These are phyloP conservation scores for Terfezia claveryi DNA, from an alignment of 495 filamentous ascomycete species.

Conservation along the genomic window DNA sequence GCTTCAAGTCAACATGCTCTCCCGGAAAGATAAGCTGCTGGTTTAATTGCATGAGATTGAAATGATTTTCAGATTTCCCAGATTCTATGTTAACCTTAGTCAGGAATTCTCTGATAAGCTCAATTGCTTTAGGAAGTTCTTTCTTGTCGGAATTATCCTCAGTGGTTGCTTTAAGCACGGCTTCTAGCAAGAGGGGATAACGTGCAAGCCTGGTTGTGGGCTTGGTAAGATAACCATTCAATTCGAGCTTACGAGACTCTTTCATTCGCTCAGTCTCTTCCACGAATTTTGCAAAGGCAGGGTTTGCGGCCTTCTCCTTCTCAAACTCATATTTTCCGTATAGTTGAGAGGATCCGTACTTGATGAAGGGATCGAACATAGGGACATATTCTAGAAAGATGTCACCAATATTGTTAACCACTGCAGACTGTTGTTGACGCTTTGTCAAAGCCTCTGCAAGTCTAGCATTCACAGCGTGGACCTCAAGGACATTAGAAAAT, in stretches of 20 bases:
- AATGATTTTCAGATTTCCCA: constrained; percentile 93
- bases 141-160: constrained; percentile 72
- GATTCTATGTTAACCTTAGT: constrained; percentile 80
- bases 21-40: constrained; percentile 73
- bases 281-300: constrained; percentile 71
- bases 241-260: constrained; percentile 86
- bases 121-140: constrained; percentile 74
- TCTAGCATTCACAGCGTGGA: constrained; percentile 68
- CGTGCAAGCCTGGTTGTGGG: constrained; percentile 88
- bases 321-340: constrained; percentile 97
- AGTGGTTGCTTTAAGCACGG: constrained; percentile 67
- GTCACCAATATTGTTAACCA: constrained; percentile 79
- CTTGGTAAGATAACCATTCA: constrained; percentile 97
- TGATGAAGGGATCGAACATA: constrained; percentile 85
- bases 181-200: constrained; percentile 87
- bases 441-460: constrained; percentile 73
- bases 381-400: constrained; percentile 85
- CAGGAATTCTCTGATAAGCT: constrained; percentile 65
- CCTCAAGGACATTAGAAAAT: constrained; percentile 89
- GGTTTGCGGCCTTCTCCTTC: constrained; percentile 74
- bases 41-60: constrained; percentile 81
- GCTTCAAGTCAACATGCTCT: constrained; percentile 79
- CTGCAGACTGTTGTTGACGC: constrained; percentile 68
- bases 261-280: constrained; percentile 92
- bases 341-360: constrained; percentile 87